A percentile compares a stretch with the other conserved stretches of the same genome.
Evolutionary conservation across 2,329 filamentous ascomycete species (phyloP).

Genomic region (Talaromyces sp.): DNA sequence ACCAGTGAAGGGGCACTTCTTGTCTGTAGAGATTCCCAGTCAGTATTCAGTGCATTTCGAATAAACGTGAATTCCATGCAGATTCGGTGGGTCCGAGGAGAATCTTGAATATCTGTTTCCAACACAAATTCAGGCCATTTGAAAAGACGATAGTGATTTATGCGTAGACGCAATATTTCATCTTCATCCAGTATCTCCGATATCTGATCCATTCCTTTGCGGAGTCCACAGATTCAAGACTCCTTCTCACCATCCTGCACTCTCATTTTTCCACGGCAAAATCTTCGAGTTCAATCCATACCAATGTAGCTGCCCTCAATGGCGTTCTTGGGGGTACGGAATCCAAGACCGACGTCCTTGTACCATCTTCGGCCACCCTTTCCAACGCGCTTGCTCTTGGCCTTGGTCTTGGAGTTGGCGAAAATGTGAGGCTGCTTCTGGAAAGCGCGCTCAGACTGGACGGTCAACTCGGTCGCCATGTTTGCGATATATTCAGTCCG

Average conservation of each 20-base stretch:
- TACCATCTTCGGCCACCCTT: slow-evolving; percentile 91
- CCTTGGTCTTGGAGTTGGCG: slow-evolving; percentile 92
- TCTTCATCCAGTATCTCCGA: background rate
- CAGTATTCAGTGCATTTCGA: slow-evolving; percentile 19
- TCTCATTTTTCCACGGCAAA: background rate
- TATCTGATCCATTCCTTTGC: background rate
- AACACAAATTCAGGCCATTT: background rate
- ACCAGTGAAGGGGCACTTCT: slow-evolving; percentile 99
- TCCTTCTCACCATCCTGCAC: background rate
- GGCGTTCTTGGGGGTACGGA: slow-evolving; percentile 96
- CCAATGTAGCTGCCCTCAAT: slow-evolving; percentile 99
- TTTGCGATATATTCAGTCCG: slow-evolving; percentile 52
- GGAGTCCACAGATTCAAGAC: slow-evolving; percentile 2
- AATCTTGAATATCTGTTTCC: slow-evolving; percentile 9
- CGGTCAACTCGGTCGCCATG: slow-evolving; percentile 98
- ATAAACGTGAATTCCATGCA: background rate
- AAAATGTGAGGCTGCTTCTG: slow-evolving; percentile 99
- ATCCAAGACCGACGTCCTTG: slow-evolving; percentile 99
- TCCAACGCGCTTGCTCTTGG: slow-evolving; percentile 72
- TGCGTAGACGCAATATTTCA: background rate
- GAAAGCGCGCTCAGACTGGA: slow-evolving; percentile 99
- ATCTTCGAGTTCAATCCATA: slow-evolving; percentile 52
- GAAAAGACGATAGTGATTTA: background rate
- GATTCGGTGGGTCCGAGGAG: background rate
- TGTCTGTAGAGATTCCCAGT: slow-evolving; percentile 60